These are phyloP conservation scores for Syncephalis plumigaleata DNA, from an alignment of 371 early-diverging fungal species.

Conservation along the genomic window DNA sequence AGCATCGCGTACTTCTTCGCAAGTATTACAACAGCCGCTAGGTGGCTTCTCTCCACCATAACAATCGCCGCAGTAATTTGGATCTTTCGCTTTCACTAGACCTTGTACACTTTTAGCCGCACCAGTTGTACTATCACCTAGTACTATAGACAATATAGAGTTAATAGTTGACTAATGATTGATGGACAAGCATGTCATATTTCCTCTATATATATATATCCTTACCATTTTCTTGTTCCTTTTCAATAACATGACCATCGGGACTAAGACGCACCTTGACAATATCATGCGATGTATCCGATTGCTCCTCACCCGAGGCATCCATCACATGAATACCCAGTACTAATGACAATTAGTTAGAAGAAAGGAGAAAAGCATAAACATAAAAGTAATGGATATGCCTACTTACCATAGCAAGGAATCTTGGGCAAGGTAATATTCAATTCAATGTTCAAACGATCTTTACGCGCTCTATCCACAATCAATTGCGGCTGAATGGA, in stretches of 20 bases:
- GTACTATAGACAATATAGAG: conserved; percentile 9
- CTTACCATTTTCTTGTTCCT: conserved; percentile 14
- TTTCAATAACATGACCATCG: conserved; percentile 42
- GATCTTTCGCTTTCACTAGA: neutral
- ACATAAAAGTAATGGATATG: too few species aligned
- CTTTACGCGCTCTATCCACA: conserved; percentile 74
- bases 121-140: conserved; percentile 23
- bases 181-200: neutral
- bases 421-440: conserved; percentile 82
- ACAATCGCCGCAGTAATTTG: conserved; percentile 69
- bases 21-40: conserved; percentile 88
- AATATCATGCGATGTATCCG: conserved; percentile 59
- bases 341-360: conserved; percentile 1
- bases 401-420: conserved; percentile 67
- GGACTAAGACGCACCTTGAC: conserved; percentile 58
- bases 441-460: conserved; percentile 74
- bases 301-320: conserved; percentile 77
- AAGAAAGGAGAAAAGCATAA: neutral
- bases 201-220: neutral
- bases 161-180: neutral
- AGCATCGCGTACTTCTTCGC: conserved; percentile 79
- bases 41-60: conserved; percentile 53
- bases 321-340: conserved; percentile 72
- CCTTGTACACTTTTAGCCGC: conserved; percentile 7
- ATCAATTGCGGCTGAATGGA: conserved; percentile 52